Percentiles rank a stretch among this genome's conserved stretches.
Evolutionary conservation across 805 yeast genomes (phyloP).

Genomic region (Schizosaccharomyces osmophilus): DNA sequence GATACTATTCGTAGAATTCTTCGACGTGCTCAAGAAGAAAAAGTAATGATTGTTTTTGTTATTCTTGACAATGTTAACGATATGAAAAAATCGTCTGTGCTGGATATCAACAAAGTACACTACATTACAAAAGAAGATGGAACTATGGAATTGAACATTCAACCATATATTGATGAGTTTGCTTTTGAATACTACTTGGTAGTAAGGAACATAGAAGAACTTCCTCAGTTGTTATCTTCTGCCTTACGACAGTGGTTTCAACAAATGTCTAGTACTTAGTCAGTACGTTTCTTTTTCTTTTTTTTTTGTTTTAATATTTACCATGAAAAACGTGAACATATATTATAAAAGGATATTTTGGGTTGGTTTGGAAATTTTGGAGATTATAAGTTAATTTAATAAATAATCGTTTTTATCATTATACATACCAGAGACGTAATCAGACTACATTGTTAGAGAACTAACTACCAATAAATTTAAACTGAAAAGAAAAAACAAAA

Average conservation of each 20-base stretch:
- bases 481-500: too few species aligned
- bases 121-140: constrained; percentile 40
- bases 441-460: too few species aligned
- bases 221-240: constrained; percentile 74
- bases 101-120: constrained; percentile 83
- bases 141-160: constrained; percentile 45
- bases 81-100: constrained; percentile 43
- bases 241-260: constrained; percentile 73
- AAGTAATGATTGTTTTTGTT: constrained; percentile 84
- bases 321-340: too few species aligned
- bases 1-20: constrained; percentile 59
- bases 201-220: constrained; percentile 64
- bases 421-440: too few species aligned
- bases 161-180: constrained; percentile 70
- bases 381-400: too few species aligned
- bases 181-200: constrained; percentile 94
- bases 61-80: constrained; percentile 56
- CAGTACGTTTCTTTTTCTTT: background rate
- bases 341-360: too few species aligned
- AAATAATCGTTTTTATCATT: too few species aligned
- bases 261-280: background rate
- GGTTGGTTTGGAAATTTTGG: too few species aligned
- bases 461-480: too few species aligned
- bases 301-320: too few species aligned
- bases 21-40: constrained; percentile 73